Conservation (phyloP, 306 rosid genomes). For the Castanea crenata region DNA sequence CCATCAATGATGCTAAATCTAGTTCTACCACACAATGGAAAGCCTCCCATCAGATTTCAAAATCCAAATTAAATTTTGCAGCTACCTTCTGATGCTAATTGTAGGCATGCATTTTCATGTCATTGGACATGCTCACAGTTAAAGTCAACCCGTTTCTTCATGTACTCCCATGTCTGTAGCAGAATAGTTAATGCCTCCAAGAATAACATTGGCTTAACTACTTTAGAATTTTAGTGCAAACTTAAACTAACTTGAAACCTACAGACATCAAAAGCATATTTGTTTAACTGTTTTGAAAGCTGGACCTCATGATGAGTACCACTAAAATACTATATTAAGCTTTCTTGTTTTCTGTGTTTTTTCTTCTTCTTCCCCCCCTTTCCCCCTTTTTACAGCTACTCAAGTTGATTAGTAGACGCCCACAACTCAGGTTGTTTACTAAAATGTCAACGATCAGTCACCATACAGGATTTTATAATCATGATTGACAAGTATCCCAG, state of each 20-base stretch:
- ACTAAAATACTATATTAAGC: background rate
- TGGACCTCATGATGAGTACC: too few species aligned
- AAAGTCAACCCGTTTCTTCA: background rate
- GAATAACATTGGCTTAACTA: background rate
- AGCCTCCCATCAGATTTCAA: constrained; percentile 2
- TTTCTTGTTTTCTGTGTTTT: background rate
- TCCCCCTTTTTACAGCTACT: background rate
- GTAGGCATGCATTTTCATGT: background rate
- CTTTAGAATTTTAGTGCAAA: background rate
- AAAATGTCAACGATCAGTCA: background rate
- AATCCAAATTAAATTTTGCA: background rate
- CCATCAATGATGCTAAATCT: background rate
- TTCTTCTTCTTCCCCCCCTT: background rate
- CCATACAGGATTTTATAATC: background rate
- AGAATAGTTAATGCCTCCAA: background rate
- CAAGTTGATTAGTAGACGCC: background rate
- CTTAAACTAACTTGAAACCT: background rate
- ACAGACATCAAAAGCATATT: background rate
- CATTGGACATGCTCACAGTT: background rate
- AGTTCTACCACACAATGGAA: background rate
- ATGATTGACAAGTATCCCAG: background rate
- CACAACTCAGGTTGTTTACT: background rate
- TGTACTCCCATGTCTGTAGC: background rate
- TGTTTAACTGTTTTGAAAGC: background rate
- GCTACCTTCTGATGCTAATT: background rate